A percentile compares a stretch with the other conserved stretches of the same genome.
These are phyloP conservation scores for Picochlorum sp. DNA, from an alignment of 139 green algal species.

Conservation along the genomic window DNA sequence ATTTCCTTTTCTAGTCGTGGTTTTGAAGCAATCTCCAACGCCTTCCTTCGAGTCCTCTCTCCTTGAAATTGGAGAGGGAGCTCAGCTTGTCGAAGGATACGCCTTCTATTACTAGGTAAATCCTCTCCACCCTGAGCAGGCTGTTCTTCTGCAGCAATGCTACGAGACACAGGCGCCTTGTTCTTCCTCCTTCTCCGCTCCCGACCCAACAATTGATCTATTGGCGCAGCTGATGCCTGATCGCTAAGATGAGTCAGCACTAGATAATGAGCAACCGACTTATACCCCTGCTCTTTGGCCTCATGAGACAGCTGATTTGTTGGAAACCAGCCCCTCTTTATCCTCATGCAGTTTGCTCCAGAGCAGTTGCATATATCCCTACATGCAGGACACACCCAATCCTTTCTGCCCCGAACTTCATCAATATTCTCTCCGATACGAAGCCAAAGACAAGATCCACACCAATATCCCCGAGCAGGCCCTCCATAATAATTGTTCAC, in stretches of 20 bases:
- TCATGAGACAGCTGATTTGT: slow-evolving; percentile 46
- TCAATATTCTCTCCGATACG: slow-evolving; percentile 57
- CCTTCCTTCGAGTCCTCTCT: too few species aligned
- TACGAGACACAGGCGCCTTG: too few species aligned
- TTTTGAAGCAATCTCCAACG: too few species aligned
- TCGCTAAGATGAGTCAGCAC: slow-evolving; percentile 44
- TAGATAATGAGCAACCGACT: slow-evolving; percentile 60
- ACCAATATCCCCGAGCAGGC: slow-evolving; percentile 35
- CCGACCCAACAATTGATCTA: slow-evolving; percentile 7
- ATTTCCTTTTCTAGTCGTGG: too few species aligned
- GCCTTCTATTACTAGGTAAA: too few species aligned
- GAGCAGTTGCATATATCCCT: slow-evolving; percentile 64
- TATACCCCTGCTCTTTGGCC: slow-evolving; percentile 36
- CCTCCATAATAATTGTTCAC: slow-evolving; percentile 24
- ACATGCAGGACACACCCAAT: slow-evolving; percentile 50
- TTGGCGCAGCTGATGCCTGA: slow-evolving; percentile 15
- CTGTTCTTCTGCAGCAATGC: too few species aligned
- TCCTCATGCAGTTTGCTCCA: slow-evolving; percentile 37
- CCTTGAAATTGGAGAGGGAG: too few species aligned
- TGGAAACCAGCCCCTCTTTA: slow-evolving; percentile 21
- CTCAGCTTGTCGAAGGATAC: too few species aligned
- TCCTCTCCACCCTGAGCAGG: too few species aligned
- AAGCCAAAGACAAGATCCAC: slow-evolving; percentile 41
- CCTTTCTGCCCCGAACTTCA: slow-evolving; percentile 23
- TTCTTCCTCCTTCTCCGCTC: not conserved